phyloP scores from a whole-genome alignment of 73 alveolate genomes.

The Paramecium bursaria region DNA sequence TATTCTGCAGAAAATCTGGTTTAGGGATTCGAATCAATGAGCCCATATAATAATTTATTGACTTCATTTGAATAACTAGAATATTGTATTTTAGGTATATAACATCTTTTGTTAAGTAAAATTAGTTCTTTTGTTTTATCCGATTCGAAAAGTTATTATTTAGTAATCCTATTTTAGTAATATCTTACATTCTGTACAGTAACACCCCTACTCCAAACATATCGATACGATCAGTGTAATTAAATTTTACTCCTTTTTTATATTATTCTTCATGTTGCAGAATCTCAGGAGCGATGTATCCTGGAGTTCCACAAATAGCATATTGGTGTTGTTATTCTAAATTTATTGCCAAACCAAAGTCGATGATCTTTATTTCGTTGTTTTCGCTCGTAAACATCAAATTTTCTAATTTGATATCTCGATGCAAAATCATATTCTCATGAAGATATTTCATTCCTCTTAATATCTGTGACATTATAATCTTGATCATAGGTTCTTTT shows the following conservation, averaged over 20 bases:
- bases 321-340: conserved; percentile 85
- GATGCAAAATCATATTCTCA: conserved; percentile 68
- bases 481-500: neutral
- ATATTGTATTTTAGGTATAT: neutral
- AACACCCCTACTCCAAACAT: conserved; percentile 44
- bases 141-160: conserved; percentile 7
- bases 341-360: conserved; percentile 89
- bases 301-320: conserved; percentile 96
- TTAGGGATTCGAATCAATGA: conserved; percentile 32
- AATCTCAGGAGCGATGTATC: conserved; percentile 91
- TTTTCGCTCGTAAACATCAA: conserved; percentile 82
- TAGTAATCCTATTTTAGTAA: conserved; percentile 33
- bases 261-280: conserved; percentile 14
- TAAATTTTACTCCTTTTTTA: neutral
- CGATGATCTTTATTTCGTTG: conserved; percentile 89
- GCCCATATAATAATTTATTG: conserved; percentile 18
- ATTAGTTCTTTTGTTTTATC: conserved; percentile 47
- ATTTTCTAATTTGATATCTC: conserved; percentile 95
- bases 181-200: conserved; percentile 14
- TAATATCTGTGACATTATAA: neutral
- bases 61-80: conserved; percentile 1
- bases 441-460: conserved; percentile 12
- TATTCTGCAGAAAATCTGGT: conserved; percentile 35
- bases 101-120: neutral
- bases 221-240: conserved; percentile 5